phyloP scores from a whole-genome alignment of 148 eudicot genomes.

The Camellia granthamiana region DNA sequence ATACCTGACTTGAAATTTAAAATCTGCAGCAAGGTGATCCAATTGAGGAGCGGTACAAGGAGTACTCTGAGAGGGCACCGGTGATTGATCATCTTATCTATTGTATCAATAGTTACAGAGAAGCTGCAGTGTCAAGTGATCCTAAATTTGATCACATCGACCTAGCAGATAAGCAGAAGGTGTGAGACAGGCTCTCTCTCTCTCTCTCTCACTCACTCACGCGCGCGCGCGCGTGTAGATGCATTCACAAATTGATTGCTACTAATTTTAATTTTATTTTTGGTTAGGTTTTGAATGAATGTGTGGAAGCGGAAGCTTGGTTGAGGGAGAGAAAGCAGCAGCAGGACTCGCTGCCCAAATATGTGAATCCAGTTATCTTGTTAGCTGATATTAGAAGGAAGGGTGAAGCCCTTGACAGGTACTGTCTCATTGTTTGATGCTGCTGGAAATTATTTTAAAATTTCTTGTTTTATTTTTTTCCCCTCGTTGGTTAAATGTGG shows the following conservation, averaged over 20 bases:
- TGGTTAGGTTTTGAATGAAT: slow-evolving; percentile 61
- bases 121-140: slow-evolving; percentile 68
- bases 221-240: no score
- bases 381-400: slow-evolving; percentile 76
- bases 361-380: slow-evolving; percentile 57
- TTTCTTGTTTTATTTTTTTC: not conserved
- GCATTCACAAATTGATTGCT: not conserved
- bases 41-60: slow-evolving; percentile 78
- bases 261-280: not conserved
- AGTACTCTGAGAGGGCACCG: slow-evolving; percentile 62
- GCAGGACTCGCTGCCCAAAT: slow-evolving; percentile 78
- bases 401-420: slow-evolving; percentile 86
- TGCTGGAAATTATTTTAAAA: not conserved
- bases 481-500: not conserved
- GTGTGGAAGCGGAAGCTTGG: slow-evolving; percentile 82
- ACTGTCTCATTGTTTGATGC: not conserved
- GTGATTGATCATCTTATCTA: slow-evolving; percentile 44
- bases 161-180: slow-evolving; percentile 74
- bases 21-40: slow-evolving; percentile 79
- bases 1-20: not conserved
- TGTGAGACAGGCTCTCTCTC: slow-evolving; percentile 8
- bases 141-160: slow-evolving; percentile 88
- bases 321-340: slow-evolving; percentile 79
- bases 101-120: slow-evolving; percentile 64
- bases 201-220: not conserved